phyloP scores from a whole-genome alignment of 345 rosid species.

The Schrenkiella parvula region DNA sequence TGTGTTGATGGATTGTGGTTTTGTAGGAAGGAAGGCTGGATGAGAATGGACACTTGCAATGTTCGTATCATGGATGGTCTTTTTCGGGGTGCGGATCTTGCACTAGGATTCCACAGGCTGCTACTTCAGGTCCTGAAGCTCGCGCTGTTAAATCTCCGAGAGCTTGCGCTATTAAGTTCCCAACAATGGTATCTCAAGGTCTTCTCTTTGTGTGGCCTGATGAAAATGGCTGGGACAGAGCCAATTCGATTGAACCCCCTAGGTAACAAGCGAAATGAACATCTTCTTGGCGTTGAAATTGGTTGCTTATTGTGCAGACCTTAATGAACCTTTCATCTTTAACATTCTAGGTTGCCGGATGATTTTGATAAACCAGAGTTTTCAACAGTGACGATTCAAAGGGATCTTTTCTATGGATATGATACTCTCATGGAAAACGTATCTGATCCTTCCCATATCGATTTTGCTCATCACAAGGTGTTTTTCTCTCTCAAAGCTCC shows the following conservation, averaged over 20 bases:
- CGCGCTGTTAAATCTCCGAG: constrained; percentile 76
- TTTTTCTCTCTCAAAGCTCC: background rate
- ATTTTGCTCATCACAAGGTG: constrained; percentile 98
- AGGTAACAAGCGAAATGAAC: constrained; percentile 33
- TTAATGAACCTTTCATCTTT: background rate
- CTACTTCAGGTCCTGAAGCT: constrained; percentile 89
- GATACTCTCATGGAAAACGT: constrained; percentile 99
- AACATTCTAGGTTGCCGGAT: constrained; percentile 67
- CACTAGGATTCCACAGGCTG: constrained; percentile 82
- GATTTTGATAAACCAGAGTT: constrained; percentile 86
- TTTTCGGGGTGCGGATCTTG: constrained; percentile 89
- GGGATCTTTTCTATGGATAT: constrained; percentile 88
- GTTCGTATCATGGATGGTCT: constrained; percentile 99
- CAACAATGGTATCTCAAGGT: constrained; percentile 91
- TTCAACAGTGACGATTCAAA: constrained; percentile 82
- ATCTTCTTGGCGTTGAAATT: background rate
- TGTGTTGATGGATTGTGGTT: constrained; percentile 1
- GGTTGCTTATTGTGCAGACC: background rate
- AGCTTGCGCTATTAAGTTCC: constrained; percentile 77
- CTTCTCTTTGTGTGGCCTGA: constrained; percentile 99
- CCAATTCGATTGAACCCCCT: constrained; percentile 66
- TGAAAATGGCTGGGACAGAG: constrained; percentile 83
- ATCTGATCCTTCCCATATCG: constrained; percentile 96
- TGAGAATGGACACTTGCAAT: constrained; percentile 95
- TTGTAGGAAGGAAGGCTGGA: constrained; percentile 89